Base-by-base conservation (phyloP, 139 green algal species). In the Klebsormidium nitens region DNA sequence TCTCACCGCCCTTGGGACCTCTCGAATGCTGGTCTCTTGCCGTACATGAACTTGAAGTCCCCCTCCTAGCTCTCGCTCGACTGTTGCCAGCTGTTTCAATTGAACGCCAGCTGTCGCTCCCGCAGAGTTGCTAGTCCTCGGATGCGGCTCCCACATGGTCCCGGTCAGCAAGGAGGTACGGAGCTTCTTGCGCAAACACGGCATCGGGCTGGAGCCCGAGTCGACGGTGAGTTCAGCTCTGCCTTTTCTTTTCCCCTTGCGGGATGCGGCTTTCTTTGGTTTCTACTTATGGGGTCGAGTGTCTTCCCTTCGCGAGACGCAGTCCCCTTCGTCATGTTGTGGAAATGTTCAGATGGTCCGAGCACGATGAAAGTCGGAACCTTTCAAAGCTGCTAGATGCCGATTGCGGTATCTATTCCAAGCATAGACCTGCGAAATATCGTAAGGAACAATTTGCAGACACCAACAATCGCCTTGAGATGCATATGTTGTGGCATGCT, bases 61-160 rank as follows among this genome's bases (percentile, higher is more conserved):
- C n/a, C n/a, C n/a, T n/a, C n/a, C n/a, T n/a, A n/a, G n/a, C n/a
- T n/a, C n/a, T n/a, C n/a, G n/a, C n/a, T n/a, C n/a, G n/a, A n/a
- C n/a, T n/a, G n/a, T n/a, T n/a, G n/a, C n/a, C n/a, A n/a, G n/a
- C n/a, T n/a, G n/a, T n/a, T n/a, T n/a, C n/a, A n/a, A n/a, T n/a
- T n/a, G n/a, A n/a, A n/a, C n/a, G n/a, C n/a, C n/a, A n/a, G n/a
- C n/a, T n/a, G n/a, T n/a, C n/a, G n/a, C n/a, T n/a, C n/a, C n/a
- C n/a, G 37, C 59, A 66, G 59, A 66, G 37, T 28, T 66, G 28
- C 59, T 66, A 5, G 14, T 66, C 14, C 6, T 66, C 6, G 59
- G 59, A 5, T 66, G 59, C 59, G 59, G 59, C 36, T 35, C 5
- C 6, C 57, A 28, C 14, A 14, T 66, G 59, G 23, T 36, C 5